Base-by-base conservation (phyloP, 1,284 basidiomycete genomes). In the Rhodotorula glutinis region DNA sequence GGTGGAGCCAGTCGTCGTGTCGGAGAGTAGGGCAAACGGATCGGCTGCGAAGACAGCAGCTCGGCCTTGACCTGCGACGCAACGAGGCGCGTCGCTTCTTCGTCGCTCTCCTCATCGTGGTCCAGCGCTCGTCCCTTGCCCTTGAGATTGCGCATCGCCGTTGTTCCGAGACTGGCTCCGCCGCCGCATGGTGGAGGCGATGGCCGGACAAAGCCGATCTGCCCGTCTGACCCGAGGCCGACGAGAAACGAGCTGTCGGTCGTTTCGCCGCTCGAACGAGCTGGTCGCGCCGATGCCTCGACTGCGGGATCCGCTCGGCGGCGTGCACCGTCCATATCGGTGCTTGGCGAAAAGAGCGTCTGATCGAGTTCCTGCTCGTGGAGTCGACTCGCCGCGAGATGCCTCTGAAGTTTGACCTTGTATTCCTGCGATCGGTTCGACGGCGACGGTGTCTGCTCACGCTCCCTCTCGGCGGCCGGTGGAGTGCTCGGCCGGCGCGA, bases 141-240 rank as follows among this genome's bases (percentile, higher is more conserved):
- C 33, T 38, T 38, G 33, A 38, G 33, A 38, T 38, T 11, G 5
- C 11, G 33, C 33, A 38, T 38, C 33, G 33, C 5, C 11, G 33
- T 38, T 11, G 33, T 11, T 5, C 11, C 11, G 33, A 5, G 33
- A 11, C 33, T 38, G 33, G 33, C 11, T 38, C 33, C 33, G 33
- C 33, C 33, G 5, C 33, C 33, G 33, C 33, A 38, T 38, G 43
- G 47, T 5, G 46, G 7, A 5, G 57, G 57, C 23, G 57, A 59
- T 2, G 25, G 47, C 10, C 47, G 47, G 1, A 59, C 57, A 17
- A 59, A 59, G 2, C 30, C 38, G 44, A 59, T 47, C 25, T 59
- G 38, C 33, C 57, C 57, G 38, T n/a, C 19, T 8, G 47, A 47
- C 17, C 51, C 57, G 47, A 59, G 57, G 17, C 57, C 57, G 17